Conservation (phyloP, 768 basidiomycete species). For the Tulasnella sp. region DNA sequence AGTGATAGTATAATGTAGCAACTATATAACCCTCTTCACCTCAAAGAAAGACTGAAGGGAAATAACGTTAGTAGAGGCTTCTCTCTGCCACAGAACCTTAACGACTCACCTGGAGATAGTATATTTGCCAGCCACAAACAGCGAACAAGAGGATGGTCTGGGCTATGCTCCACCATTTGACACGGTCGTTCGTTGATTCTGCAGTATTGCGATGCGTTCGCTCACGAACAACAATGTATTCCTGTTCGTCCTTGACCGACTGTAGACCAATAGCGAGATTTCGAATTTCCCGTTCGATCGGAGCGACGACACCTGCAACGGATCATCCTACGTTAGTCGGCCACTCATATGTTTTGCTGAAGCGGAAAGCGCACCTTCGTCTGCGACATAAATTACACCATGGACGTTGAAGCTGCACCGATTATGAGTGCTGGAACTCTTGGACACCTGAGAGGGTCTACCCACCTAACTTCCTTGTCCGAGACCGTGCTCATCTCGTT, state of each 20-base stretch:
- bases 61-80: conserved; percentile 17
- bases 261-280: conserved; percentile 72
- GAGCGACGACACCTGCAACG: conserved; percentile 73
- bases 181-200: conserved; percentile 87
- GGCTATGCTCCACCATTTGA: conserved; percentile 98
- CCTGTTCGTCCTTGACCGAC: conserved; percentile 96
- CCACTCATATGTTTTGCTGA: neutral
- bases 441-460: conserved; percentile 3
- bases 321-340: neutral
- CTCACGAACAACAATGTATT: conserved; percentile 95
- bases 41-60: conserved; percentile 73
- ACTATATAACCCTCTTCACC: conserved; percentile 80
- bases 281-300: conserved; percentile 94
- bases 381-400: conserved; percentile 88
- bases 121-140: conserved; percentile 95
- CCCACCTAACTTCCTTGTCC: conserved; percentile 90
- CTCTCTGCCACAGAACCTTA: neutral
- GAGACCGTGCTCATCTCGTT: conserved; percentile 98
- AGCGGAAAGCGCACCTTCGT: conserved; percentile 56
- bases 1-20: neutral
- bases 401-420: conserved; percentile 88
- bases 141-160: conserved; percentile 83
- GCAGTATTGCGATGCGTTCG: conserved; percentile 89
- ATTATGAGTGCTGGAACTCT: neutral
- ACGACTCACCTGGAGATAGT: conserved; percentile 78